Evolutionary conservation across 495 filamentous ascomycete species (phyloP), one percentile per base, ranked within the genome.

Genomic region (Delitschia confertaspora): DNA sequence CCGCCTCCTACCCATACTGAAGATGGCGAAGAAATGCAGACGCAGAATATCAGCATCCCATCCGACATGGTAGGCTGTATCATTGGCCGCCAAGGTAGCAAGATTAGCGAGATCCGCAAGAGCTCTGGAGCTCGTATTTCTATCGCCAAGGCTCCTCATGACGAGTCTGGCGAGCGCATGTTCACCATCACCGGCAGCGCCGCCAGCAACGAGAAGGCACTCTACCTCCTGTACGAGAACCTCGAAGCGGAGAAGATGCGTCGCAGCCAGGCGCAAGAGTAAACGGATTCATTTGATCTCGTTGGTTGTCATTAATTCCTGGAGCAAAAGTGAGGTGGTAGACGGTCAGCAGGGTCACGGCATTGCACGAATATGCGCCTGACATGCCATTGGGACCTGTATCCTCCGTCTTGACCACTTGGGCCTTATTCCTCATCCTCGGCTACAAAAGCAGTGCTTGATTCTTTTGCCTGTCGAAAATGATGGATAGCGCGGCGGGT

Each of bases 1-100:
- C 73, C 73, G 18, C 83, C 82, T 35, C 83, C 86, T 19, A 82
- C 87, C 42, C 77, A 86, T 45, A 87, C 88, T 41, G 93, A 95
- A 60, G 89, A 96, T 42, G 91, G 93, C 33, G 93, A 98, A 60
- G 89, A 95, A 63, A 79, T 95, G 37, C 91, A 95, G 66, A 98
- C 91, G 4, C 93, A 98, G 58, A 96, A 96, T 66, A 98, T 98
- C 70, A 94, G 87, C 67, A 98, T 98, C 57, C 91, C 91, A 22
- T 83, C 91, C 17, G 91, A 98, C 67, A 98, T 98, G 91, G 91
- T 98, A 65, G 91, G 91, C 42, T 98, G 91, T 69, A 98, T 98
- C 68, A 98, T 98, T 62, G 91, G 91, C 45, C 80, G 88, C 41
- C 85, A 69, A 31, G 91, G 91, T 41, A 84, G 73, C 70, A 98